Evolutionary conservation across 202 grass and related monocot genomes (phyloP), one percentile per base, ranked within the genome.

Genomic region (Setaria viridis): DNA sequence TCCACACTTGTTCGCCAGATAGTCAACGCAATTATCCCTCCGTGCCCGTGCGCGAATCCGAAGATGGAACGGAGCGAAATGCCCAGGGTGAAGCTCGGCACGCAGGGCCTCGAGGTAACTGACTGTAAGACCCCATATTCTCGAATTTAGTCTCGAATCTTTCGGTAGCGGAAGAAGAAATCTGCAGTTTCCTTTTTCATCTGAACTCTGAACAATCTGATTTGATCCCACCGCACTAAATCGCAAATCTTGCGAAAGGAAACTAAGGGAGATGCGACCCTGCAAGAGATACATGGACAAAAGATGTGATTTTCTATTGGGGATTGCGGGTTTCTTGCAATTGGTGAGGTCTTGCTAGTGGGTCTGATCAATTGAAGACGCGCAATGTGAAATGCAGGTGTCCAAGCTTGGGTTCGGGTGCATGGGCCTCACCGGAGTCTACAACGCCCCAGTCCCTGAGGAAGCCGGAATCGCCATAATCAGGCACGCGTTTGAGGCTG

Each of bases 331-430:
- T 83, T 74, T 74, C 45, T 53, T 65, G 19, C 10, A 13, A 72
- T 73, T 34, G 29, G 42, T 46, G 10, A 46, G 32, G 2, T 63
- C 33, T 21, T 74, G 12, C 62, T 53, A 53, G 30, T 56, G 43
- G 77, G 33, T 72, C 80, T 84, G 59, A 62, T 74, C 6, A 33
- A 50, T 39, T 80, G 68, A 63, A 33, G 63, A 14, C 47, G 51
- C 33, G 45, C 16, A 20, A 71, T 70, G 37, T 49, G 46, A 48
- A 30, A 55, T 77, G 71, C 45, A 92, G 93, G 91, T 95, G 8
- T 95, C 96, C 54, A 95, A 84, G 83, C 81, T 92, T 81, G 96
- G 96, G 1, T 90, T 95, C 65, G 95, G 93, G 20, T 98, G 93
- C 88, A 91, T 89, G 85, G 91, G 93, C 45, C 78, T 92, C 50